Percentiles rank a stretch among this genome's conserved stretches.
Conservation (phyloP, 2,329 filamentous ascomycete genomes). For the Catunica adiposa region DNA sequence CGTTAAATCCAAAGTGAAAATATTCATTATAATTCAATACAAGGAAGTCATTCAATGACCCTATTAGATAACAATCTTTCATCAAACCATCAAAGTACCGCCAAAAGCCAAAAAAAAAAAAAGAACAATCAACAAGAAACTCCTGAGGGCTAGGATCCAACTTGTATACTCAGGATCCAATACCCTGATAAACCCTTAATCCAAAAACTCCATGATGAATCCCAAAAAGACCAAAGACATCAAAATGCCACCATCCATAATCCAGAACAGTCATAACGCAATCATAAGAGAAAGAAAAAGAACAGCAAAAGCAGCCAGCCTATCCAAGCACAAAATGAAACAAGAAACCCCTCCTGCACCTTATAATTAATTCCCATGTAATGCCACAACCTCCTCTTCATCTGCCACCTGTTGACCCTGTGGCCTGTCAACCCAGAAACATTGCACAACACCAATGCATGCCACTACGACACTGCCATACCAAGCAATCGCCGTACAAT, state of each 20-base stretch:
- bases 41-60: not conserved
- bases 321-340: not conserved
- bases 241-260: too few species aligned
- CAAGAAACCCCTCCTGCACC: not conserved
- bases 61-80: too few species aligned
- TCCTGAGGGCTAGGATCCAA: too few species aligned
- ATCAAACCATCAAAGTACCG: too few species aligned
- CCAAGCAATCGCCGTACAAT: slow-evolving; percentile 47
- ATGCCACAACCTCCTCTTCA: slow-evolving; percentile 16
- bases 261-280: not conserved
- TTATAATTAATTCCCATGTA: not conserved
- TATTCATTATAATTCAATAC: not conserved
- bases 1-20: not conserved
- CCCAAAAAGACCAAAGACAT: too few species aligned
- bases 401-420: slow-evolving; percentile 14
- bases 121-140: too few species aligned
- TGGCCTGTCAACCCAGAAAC: slow-evolving; percentile 34
- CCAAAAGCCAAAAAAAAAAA: too few species aligned
- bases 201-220: too few species aligned
- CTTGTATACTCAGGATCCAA: too few species aligned
- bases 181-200: too few species aligned
- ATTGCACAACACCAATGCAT: slow-evolving; percentile 40
- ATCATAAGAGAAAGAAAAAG: not conserved
- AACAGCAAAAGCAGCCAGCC: not conserved
- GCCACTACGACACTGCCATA: slow-evolving; percentile 44